These are phyloP conservation scores for Atractiella rhizophila DNA, from an alignment of 768 basidiomycete genomes.

Conservation along the genomic window DNA sequence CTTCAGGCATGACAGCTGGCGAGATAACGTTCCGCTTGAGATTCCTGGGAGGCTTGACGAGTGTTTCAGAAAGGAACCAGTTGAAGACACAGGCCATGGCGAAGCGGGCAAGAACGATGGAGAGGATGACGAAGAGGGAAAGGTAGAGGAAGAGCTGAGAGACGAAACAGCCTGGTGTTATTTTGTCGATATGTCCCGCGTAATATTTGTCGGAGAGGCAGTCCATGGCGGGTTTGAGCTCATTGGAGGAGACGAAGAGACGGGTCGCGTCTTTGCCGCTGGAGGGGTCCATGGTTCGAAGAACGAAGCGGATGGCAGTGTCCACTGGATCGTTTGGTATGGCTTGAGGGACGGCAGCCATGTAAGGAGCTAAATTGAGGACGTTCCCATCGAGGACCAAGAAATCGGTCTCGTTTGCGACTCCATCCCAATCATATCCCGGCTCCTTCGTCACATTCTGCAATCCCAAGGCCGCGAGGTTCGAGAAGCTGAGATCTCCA, in stretches of 20 bases:
- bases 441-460: slow-evolving; percentile 40
- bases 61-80: slow-evolving; percentile 69
- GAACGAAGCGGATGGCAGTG: slow-evolving; percentile 47
- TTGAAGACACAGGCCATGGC: slow-evolving; percentile 87
- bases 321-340: slow-evolving; percentile 57
- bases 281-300: slow-evolving; percentile 27
- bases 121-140: slow-evolving; percentile 71
- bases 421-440: slow-evolving; percentile 80
- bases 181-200: slow-evolving; percentile 87
- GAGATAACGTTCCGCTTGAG: slow-evolving; percentile 65
- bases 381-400: slow-evolving; percentile 82
- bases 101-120: slow-evolving; percentile 73
- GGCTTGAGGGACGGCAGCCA: slow-evolving; percentile 40
- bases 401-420: slow-evolving; percentile 42
- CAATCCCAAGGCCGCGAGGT: slow-evolving; percentile 38
- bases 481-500: slow-evolving; percentile 30
- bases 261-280: slow-evolving; percentile 75
- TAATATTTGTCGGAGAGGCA: slow-evolving; percentile 67
- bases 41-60: slow-evolving; percentile 53
- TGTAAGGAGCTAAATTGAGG: slow-evolving; percentile 72
- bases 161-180: slow-evolving; percentile 85
- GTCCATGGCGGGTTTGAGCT: slow-evolving; percentile 40
- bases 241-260: slow-evolving; percentile 46
- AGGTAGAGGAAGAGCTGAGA: slow-evolving; percentile 67
- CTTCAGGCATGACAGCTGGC: slow-evolving; percentile 85